Conservation (phyloP, 768 basidiomycete species). For the Boletus bicolor region DNA sequence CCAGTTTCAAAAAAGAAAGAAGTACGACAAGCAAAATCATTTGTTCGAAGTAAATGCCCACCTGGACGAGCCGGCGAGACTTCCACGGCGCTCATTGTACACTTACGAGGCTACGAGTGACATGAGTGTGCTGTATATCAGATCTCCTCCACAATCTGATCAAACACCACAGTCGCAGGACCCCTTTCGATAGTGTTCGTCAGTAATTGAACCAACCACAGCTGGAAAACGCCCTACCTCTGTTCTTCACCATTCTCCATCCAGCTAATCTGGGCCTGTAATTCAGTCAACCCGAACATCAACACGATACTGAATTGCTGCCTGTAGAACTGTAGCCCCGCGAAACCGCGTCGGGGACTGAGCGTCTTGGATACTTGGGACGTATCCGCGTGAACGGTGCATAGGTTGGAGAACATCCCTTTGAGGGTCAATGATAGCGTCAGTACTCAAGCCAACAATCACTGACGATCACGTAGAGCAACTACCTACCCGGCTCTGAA, state of each 20-base stretch:
- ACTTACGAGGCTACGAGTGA: not conserved
- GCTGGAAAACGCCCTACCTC: constrained; percentile 10
- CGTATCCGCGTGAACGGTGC: constrained; percentile 24
- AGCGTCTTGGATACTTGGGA: constrained; percentile 30
- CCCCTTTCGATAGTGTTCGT: constrained; percentile 18
- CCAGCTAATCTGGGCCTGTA: constrained; percentile 48
- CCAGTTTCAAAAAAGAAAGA: no score
- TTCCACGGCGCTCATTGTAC: no score
- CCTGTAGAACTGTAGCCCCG: constrained; percentile 29
- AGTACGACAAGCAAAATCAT: no score
- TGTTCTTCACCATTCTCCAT: constrained; percentile 32
- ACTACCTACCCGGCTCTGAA: constrained; percentile 25
- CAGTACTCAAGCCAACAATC: not conserved
- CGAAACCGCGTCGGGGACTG: constrained; percentile 31
- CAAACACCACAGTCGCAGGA: constrained; percentile 32
- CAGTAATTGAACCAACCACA: not conserved
- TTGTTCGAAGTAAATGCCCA: no score
- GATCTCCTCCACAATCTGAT: constrained; percentile 31
- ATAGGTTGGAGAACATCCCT: constrained; percentile 29
- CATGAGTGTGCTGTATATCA: not conserved
- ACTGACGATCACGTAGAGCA: not conserved
- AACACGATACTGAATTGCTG: constrained; percentile 40
- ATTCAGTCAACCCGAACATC: constrained; percentile 43
- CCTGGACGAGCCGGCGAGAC: no score
- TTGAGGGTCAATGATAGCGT: not conserved